Base-by-base conservation (phyloP, 192 early-diverging fungal species). In the Entomortierella beljakovae region DNA sequence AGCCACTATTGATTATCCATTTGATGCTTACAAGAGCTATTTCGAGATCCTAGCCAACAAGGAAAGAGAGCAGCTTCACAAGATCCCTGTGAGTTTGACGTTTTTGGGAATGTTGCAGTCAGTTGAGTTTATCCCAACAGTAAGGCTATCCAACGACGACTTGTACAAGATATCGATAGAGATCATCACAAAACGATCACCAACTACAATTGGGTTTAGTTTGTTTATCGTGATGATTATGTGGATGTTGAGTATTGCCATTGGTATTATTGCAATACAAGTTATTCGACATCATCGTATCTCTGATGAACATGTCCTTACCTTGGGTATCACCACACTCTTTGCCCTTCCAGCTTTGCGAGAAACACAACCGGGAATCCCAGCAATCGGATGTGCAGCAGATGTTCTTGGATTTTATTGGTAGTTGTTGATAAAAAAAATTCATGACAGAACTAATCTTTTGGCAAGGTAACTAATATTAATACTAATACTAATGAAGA, bases 401-500 rank as follows among this genome's bases (percentile, higher is more conserved):
- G 83, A 84, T 62, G 73, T 84, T 5, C 54, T 84, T 8, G 83
- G 83, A 6, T 84, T 81, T 63, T 84, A 85, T 20, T 85, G 83
- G 83, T 80, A 76, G 34, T 5, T 6, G 6, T 59, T 40, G n/a
- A n/a, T n/a, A n/a, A n/a, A n/a, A n/a, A n/a, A n/a, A n/a, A n/a
- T n/a, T n/a, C n/a, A n/a, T n/a, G n/a, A n/a, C n/a, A n/a, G n/a
- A n/a, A n/a, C n/a, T n/a, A n/a, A n/a, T n/a, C n/a, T n/a, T n/a
- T n/a, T n/a, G n/a, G n/a, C n/a, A n/a, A n/a, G n/a, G n/a, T n/a
- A n/a, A n/a, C n/a, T n/a, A n/a, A n/a, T n/a, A n/a, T n/a, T n/a
- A n/a, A n/a, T n/a, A n/a, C n/a, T n/a, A n/a, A n/a, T n/a, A n/a
- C n/a, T n/a, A n/a, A n/a, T n/a, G n/a, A n/a, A n/a, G n/a, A n/a